These are phyloP conservation scores for Globisporangium middletonii DNA, from an alignment of 352 stramenopile species.

Conservation along the genomic window DNA sequence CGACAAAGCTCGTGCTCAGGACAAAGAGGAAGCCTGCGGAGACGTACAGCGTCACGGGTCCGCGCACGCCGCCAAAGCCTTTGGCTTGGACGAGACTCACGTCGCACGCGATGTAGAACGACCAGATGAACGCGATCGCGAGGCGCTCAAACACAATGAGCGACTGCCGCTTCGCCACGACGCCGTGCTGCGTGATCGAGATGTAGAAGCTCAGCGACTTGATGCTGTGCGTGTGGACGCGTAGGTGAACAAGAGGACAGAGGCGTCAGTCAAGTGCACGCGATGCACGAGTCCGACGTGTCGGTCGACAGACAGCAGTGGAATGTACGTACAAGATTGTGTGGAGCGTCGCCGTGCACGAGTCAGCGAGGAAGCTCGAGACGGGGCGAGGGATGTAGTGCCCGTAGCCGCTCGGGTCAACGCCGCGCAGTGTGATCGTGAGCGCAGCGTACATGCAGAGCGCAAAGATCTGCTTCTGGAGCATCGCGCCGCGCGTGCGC, in stretches of 20 bases:
- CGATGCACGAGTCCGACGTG: too few relatives aligned
- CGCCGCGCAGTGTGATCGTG: conserved; percentile 47
- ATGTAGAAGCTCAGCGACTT: conserved; percentile 52
- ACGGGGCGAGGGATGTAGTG: conserved; percentile 36
- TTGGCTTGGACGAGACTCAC: conserved; percentile 28
- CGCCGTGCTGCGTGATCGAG: conserved; percentile 47
- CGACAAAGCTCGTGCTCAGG: conserved; percentile 20
- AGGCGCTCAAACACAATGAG: conserved; percentile 23
- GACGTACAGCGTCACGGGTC: conserved; percentile 15
- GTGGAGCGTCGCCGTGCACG: conserved; percentile 54
- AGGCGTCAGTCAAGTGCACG: background rate
- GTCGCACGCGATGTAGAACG: conserved; percentile 32
- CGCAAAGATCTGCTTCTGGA: conserved; percentile 50
- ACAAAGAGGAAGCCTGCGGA: conserved; percentile 16
- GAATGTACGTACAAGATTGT: conserved; percentile 40
- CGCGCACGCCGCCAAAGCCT: conserved; percentile 26
- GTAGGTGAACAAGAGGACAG: background rate
- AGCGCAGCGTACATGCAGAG: conserved; percentile 39
- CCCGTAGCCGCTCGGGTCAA: conserved; percentile 47
- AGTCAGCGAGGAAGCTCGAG: conserved; percentile 39
- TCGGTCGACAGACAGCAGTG: too few relatives aligned
- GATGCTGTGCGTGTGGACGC: conserved; percentile 20
- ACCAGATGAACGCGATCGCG: conserved; percentile 26
- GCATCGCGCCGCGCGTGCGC: conserved; percentile 26
- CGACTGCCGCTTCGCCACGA: conserved; percentile 20